Conservation (phyloP, 345 rosid genomes). For the Cardiospermum halicacabum region DNA sequence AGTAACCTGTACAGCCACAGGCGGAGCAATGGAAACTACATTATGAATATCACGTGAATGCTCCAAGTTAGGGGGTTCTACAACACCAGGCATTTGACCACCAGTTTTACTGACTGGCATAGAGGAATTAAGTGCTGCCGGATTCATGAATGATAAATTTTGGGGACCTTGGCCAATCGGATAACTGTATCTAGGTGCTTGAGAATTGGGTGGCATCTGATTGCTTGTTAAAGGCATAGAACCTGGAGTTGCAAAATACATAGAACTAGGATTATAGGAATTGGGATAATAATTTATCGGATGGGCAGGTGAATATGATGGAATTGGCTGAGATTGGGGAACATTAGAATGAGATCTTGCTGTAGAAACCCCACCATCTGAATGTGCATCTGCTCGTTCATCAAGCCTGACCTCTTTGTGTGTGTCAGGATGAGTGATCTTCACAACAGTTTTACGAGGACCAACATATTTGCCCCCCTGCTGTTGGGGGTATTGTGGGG, state of each 20-base stretch:
- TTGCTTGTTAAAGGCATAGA: constrained; percentile 50
- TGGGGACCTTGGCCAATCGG: constrained; percentile 52
- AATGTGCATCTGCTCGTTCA: constrained; percentile 51
- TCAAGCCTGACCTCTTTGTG: constrained; percentile 92
- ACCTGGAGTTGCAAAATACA: constrained; percentile 45
- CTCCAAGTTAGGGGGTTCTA: constrained; percentile 34
- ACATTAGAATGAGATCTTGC: constrained; percentile 54
- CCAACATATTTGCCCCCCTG: constrained; percentile 71
- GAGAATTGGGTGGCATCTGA: constrained; percentile 60
- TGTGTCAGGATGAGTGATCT: constrained; percentile 91
- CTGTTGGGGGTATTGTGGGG: constrained; percentile 60
- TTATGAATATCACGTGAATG: constrained; percentile 36
- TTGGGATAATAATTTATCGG: constrained; percentile 45
- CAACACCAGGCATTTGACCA: constrained; percentile 25
- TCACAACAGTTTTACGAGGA: constrained; percentile 64
- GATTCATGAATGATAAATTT: constrained; percentile 45
- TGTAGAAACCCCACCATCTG: constrained; percentile 51
- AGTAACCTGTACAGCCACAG: constrained; percentile 43
- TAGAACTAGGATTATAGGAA: constrained; percentile 31
- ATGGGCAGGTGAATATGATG: constrained; percentile 52
- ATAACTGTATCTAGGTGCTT: constrained; percentile 53
- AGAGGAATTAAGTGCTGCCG: constrained; percentile 37
- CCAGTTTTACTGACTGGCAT: constrained; percentile 39
- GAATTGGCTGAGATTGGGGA: constrained; percentile 61
- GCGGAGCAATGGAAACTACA: constrained; percentile 29